Evolutionary conservation across 805 yeast genomes (phyloP).

Genomic region (Candida yuanshanica): DNA sequence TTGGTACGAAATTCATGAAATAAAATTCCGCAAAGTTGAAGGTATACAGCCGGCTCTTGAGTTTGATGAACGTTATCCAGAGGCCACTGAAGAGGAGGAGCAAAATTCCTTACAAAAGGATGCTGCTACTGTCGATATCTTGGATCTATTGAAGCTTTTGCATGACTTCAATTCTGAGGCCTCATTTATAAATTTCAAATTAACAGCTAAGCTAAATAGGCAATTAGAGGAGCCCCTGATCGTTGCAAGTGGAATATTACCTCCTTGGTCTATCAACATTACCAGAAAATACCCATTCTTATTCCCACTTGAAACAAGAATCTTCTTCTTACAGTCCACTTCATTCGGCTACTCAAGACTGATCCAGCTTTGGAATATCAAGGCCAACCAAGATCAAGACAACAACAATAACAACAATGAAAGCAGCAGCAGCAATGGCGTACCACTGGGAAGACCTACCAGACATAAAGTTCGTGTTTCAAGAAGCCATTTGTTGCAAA

Average conservation of each 20-base stretch:
- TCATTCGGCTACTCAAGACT: conserved; percentile 87
- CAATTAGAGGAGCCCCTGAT: conserved; percentile 87
- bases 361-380: conserved; percentile 68
- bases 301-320: conserved; percentile 77
- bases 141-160: conserved; percentile 44
- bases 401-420: conserved; percentile 26
- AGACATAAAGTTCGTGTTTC: conserved; percentile 78
- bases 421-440: conserved; percentile 14
- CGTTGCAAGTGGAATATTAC: conserved; percentile 81
- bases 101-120: conserved; percentile 25
- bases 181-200: conserved; percentile 65
- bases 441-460: conserved; percentile 62
- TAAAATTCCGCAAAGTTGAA: conserved; percentile 38
- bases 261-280: conserved; percentile 77
- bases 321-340: conserved; percentile 74
- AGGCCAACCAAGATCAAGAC: conserved; percentile 37
- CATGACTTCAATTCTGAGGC: conserved; percentile 26
- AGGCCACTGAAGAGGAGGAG: conserved; percentile 22
- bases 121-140: conserved; percentile 27
- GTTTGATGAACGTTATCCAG: conserved; percentile 27
- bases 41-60: conserved; percentile 22
- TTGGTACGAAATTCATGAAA: conserved; percentile 53
- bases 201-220: conserved; percentile 79
- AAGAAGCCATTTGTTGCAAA: conserved; percentile 60
- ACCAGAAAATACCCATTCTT: conserved; percentile 73